Base-by-base conservation (phyloP, 352 stramenopile genomes). In the Globisporangium splendens region DNA sequence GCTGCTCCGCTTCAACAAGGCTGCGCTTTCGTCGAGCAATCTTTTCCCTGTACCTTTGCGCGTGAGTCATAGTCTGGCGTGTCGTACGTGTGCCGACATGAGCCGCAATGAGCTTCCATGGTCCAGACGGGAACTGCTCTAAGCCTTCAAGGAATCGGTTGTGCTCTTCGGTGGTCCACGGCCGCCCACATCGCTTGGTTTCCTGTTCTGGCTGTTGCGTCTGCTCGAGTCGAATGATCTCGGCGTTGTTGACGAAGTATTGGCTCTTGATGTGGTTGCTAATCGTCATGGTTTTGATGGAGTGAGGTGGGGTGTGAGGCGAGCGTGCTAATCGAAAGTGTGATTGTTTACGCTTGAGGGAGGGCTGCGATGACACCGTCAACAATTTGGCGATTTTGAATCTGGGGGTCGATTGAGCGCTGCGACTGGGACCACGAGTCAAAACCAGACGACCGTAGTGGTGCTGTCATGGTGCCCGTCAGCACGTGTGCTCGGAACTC, bases 81-180 rank as follows among this genome's bases (percentile, higher is more conserved):
- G 67, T 57, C 35, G 56, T 72, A 48, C 61, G 48, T 12, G 59
- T 72, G 6, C 57, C 70, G 11, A 78, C 61, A 24, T 68, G 50
- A 3, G 59, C 48, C 8, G 70, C 64, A 20, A 78, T 71, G 20
- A 54, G 24, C n/a, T 65, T 73, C 63, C 67, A 72, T 35, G 57
- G 67, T 1, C 60, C 67, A 1, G 46, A 68, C 33, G 66, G 64
- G 38, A 71, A 73, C 35, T 66, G 49, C 53, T 73, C 67, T 12
- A 78, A 21, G 12, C 56, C 70, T 53, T 69, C 51, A 14, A 78
- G 64, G 53, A 78, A 75, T 18, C 65, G 59, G 21, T 75, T 59
- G 44, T 78, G 70, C 50, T 83, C 68, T 1, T 72, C 61, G 15
- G 44, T 54, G 5, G 65, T 75, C 73, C 73, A 83, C 1, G 68